Base-by-base conservation (phyloP, 768 basidiomycete genomes). In the Phaeotremella skinneri region DNA sequence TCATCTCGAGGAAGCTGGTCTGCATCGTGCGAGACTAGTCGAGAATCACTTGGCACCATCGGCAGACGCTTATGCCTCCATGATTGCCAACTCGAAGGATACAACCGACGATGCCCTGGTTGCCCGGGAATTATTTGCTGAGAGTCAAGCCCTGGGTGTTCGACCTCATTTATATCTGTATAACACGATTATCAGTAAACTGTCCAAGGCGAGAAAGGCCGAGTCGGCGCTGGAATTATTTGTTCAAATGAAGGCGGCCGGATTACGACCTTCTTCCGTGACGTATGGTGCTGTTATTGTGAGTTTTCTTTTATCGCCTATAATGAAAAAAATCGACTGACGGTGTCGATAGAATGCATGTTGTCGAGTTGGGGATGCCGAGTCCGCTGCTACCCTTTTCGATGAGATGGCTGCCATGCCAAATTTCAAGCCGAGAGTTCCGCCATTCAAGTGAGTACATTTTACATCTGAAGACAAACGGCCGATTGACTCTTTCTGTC, bases 171-270 rank as follows among this genome's bases (percentile, higher is more conserved):
- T 87, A 48, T 99, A 87, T 79, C 83, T 99, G 37, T 99, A 88
- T 81, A 98, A 99, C 80, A 97, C 90, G 67, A 87, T 93, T 79
- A 97, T 99, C 78, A 91, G 90, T 63, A 93, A 94, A 79, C 83
- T 99, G 9, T 86, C 91, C 30, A 91, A 88, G 76, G 96, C 96
- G 2, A 84, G 96, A 65, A 94, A 94, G 78, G 90, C 91, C 0
- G 92, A 96, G 63, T 81, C 85, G 49, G 92, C 91, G 0, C 78
- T 99, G 54, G 85, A 87, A 61, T 79, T 97, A 62, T 99, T 98
- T 83, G 82, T 85, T 51, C 81, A 85, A 69, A 93, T 97, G 91
- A 90, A 90, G 79, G 78, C 79, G 4, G 77, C 74, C 20, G 80
- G 82, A 6, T 64, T 92, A 20, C 67, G 69, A 0, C 88, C 91